These are phyloP conservation scores for Oropetium thomaeum DNA, from an alignment of 176 grass and related monocot genomes.

Conservation along the genomic window DNA sequence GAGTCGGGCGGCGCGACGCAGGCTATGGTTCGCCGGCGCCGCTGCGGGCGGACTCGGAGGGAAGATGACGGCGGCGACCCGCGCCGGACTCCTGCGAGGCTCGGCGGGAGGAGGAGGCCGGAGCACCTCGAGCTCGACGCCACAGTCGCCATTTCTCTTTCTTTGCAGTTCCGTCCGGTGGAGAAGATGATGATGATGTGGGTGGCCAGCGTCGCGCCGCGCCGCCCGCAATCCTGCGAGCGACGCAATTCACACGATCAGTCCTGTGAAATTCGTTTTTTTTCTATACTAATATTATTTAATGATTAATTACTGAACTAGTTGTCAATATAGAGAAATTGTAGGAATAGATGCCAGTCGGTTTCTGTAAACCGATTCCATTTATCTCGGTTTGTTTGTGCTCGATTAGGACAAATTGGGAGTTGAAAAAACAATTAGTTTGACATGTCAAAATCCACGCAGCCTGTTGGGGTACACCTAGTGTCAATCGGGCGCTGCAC, in stretches of 20 bases:
- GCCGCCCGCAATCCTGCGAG: constrained; percentile 17
- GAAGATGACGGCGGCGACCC: constrained; percentile 3
- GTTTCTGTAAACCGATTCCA: no score
- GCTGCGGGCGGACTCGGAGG: not conserved
- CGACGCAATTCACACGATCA: not conserved
- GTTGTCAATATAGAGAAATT: no score
- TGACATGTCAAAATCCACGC: no score
- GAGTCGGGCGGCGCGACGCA: constrained; percentile 49
- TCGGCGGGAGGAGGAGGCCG: constrained; percentile 42
- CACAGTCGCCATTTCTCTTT: constrained; percentile 56
- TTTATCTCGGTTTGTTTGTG: no score
- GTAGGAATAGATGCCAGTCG: no score
- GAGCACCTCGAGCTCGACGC: constrained; percentile 39
- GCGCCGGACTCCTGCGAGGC: constrained; percentile 6
- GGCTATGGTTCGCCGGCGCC: constrained; percentile 11
- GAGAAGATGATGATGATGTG: constrained; percentile 15
- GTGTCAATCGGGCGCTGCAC: no score
- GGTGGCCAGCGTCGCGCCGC: constrained; percentile 37
- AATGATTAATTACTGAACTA: no score
- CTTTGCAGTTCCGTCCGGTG: not conserved
- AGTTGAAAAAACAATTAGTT: no score
- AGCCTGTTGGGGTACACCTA: no score
- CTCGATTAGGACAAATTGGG: no score
- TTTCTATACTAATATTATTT: no score
- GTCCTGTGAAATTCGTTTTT: not conserved